Evolutionary conservation across 202 grass and related monocot genomes (phyloP), one percentile per base, ranked within the genome.

Genomic region (Panicum virgatum): DNA sequence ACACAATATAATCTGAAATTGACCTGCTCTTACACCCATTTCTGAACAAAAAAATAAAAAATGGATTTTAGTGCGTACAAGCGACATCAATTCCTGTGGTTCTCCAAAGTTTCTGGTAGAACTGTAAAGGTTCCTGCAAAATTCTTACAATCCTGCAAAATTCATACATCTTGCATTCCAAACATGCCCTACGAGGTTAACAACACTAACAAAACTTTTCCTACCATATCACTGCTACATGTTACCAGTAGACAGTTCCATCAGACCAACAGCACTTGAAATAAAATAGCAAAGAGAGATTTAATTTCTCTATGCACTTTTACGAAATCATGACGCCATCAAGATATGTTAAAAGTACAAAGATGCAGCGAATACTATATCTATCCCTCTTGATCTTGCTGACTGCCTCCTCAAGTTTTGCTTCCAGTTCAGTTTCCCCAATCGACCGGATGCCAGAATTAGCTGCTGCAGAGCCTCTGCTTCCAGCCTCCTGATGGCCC

Each of bases 401-500:
- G 39, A 99, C 92, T 12, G 96, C 92, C 51, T n/a, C n/a, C n/a
- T 96, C 93, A 13, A 99, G 89, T 71, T 99, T 96, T 12, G 82
- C 80, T 87, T 98, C 91, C 9, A 99, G 57, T 72, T 96, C 73
- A 1, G 78, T 87, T 82, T 96, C 96, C 12, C 93, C 93, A 26
- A 96, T 89, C 0, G 96, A 93, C 56, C 89, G 25, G 93, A 89
- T 11, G 96, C 93, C 45, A 91, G 75, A 74, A 96, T 96, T 68
- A 99, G 78, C 83, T 99, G 96, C 76, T 98, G 96, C 23, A 98
- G 78, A 90, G 95, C 92, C 84, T 95, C 96, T n/a, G n/a, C n/a
- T 83, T 95, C 96, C 0, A 98, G 80, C 82, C 96, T 88, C 80
- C 89, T 89, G 69, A 98, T 95, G 4, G 96, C 92, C 73, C 96